These are phyloP conservation scores for Sextonia rubra DNA, from an alignment of 164 flowering plant species.

Conservation along the genomic window DNA sequence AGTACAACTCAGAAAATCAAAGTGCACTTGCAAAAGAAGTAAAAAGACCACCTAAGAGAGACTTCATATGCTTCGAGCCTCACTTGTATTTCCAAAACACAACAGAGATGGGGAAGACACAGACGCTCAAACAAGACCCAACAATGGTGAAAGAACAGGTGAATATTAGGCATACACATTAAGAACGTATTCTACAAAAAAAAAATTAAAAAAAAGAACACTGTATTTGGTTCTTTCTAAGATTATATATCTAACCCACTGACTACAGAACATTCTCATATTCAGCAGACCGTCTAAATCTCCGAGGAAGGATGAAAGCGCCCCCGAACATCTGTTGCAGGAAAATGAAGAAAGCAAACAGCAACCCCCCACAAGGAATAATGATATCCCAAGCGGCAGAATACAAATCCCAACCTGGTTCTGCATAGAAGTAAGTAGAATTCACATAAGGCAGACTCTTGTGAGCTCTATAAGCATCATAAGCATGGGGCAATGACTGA, in stretches of 20 bases:
- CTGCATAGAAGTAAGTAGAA: constrained; percentile 37
- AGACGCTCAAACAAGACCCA: not conserved
- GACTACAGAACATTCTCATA: constrained; percentile 37
- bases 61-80: not conserved
- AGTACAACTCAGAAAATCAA: not conserved
- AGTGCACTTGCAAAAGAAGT: not conserved
- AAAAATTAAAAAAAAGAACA: no score
- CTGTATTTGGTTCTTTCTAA: no score
- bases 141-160: no score
- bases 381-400: constrained; percentile 62
- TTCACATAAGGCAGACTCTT: constrained; percentile 10
- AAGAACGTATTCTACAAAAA: no score
- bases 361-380: constrained; percentile 37
- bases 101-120: not conserved
- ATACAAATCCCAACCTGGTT: constrained; percentile 39
- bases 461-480: constrained; percentile 52
- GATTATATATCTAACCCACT: not conserved
- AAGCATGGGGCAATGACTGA: constrained; percentile 54
- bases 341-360: constrained; percentile 45
- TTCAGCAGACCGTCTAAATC: constrained; percentile 23
- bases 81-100: constrained; percentile 1
- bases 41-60: not conserved
- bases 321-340: constrained; percentile 68
- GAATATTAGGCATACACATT: not conserved
- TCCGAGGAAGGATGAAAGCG: constrained; percentile 38